These are phyloP conservation scores for Metschnikowia picachoensis DNA, from an alignment of 805 yeast genomes.

Conservation along the genomic window DNA sequence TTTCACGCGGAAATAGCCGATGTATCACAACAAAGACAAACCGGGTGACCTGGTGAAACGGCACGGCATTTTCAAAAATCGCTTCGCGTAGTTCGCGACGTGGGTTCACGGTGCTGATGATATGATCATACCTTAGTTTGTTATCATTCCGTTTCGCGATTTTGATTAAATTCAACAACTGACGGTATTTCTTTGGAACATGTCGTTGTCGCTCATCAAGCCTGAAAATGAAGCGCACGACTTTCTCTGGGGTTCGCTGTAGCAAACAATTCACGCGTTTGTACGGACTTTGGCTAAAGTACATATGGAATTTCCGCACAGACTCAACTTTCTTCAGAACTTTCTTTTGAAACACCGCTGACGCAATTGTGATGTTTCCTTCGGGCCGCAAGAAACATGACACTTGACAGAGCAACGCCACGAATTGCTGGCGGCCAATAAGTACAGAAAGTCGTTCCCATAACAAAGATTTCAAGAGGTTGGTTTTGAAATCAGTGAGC, in stretches of 20 bases:
- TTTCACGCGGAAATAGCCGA: slow-evolving; percentile 45
- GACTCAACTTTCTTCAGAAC: not conserved
- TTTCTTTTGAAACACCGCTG: not conserved
- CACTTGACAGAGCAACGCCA: slow-evolving; percentile 22
- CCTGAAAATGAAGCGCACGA: not conserved
- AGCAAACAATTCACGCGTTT: not conserved
- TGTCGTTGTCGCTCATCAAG: not conserved
- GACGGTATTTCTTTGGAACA: slow-evolving; percentile 7
- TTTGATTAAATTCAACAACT: not conserved
- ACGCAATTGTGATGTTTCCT: not conserved
- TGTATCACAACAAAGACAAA: slow-evolving; percentile 43
- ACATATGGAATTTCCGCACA: slow-evolving; percentile 6
- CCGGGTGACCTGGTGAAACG: slow-evolving; percentile 32
- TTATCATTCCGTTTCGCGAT: slow-evolving; percentile 3
- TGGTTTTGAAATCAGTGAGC: slow-evolving; percentile 27
- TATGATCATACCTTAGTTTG: not conserved
- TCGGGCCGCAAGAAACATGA: not conserved
- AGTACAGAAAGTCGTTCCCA: slow-evolving; percentile 43
- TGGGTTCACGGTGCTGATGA: not conserved
- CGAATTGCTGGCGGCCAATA: slow-evolving; percentile 40
- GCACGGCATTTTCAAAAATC: slow-evolving; percentile 31
- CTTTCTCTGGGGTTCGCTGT: not conserved
- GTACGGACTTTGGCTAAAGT: not conserved
- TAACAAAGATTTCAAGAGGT: slow-evolving; percentile 36
- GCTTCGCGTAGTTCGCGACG: slow-evolving; percentile 6